Evolutionary conservation across 768 basidiomycete genomes (phyloP), one percentile per base, ranked within the genome.

Genomic region (Suillus americanus): DNA sequence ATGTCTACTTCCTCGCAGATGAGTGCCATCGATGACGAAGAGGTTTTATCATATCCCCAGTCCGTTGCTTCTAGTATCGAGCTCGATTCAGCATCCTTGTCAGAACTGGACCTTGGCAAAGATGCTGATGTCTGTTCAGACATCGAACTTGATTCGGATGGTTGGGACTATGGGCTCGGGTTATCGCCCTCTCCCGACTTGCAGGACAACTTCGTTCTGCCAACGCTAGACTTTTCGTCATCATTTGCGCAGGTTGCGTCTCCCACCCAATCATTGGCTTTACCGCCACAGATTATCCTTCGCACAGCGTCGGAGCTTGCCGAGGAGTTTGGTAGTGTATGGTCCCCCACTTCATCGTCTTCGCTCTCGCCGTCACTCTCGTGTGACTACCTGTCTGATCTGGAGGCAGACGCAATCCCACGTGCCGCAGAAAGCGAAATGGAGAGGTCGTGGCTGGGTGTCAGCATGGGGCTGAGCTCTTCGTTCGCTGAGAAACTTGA

Each of bases 181-280:
- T 33, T 68, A 9, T 67, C 66, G 50, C 41, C 43, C 12, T 61
- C 66, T 2, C 65, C 66, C 10, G 88, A 91, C 70, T 85, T 88
- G 13, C 79, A 89, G 3, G 79, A 84, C 23, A 90, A 91, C 3
- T 85, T 95, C 64, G 75, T 94, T 13, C 77, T 94, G n/a, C 92
- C 92, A 5, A 90, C 86, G 1, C 81, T 93, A 61, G 90, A 92
- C 72, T 83, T 91, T 67, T 89, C 90, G 0, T 82, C 86, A 6
- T 75, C 80, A 9, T 84, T 83, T 33, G 48, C 68, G 16, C 62
- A 60, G 9, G 60, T 63, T 9, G 35, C 54, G 23, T 33, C 62
- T 30, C 45, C 61, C 45, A 62, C 62, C 37, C 35, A 55, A 16
- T 28, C 46, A 23, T 20, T 18, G 64, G 50, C 65, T 0, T 35